Conservation (phyloP, 768 basidiomycete genomes). For the Suillus subalutaceus region DNA sequence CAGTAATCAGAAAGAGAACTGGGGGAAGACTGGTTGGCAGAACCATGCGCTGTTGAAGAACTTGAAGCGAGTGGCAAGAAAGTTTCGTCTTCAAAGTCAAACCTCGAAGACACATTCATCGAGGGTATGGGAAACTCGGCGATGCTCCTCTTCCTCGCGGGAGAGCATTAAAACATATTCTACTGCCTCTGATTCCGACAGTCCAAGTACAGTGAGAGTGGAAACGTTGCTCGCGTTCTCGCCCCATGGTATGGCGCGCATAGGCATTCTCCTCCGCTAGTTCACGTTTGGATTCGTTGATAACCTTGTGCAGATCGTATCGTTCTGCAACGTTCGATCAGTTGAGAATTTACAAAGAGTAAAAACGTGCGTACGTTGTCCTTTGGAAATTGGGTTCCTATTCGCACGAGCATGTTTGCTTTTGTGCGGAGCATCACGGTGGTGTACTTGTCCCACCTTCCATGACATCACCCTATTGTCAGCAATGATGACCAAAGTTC, state of each 20-base stretch:
- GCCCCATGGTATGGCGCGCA: constrained; percentile 41
- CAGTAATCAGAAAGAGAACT: constrained; percentile 24
- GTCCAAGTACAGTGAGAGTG: constrained; percentile 62
- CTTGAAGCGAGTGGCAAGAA: constrained; percentile 27
- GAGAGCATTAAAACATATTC: constrained; percentile 87
- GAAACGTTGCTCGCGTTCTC: constrained; percentile 61
- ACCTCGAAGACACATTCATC: constrained; percentile 63
- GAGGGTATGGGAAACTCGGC: constrained; percentile 16
- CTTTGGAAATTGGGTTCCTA: constrained; percentile 40
- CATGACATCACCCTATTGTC: constrained; percentile 69
- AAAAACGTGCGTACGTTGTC: constrained; percentile 43
- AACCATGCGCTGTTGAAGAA: constrained; percentile 19
- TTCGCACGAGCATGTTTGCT: constrained; percentile 30
- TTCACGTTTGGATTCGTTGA: constrained; percentile 58
- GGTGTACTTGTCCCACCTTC: constrained; percentile 55
- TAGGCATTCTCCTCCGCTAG: constrained; percentile 53
- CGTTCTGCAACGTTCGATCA: constrained; percentile 47
- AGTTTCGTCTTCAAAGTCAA: constrained; percentile 48
- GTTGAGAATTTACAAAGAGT: not conserved
- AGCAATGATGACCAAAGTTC: constrained; percentile 60
- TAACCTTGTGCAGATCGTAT: constrained; percentile 62
- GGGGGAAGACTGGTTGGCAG: constrained; percentile 22
- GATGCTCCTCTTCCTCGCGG: constrained; percentile 62
- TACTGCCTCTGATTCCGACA: constrained; percentile 73
- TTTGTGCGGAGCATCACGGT: constrained; percentile 33